Evolutionary conservation across 2,329 filamentous ascomycete species (phyloP), one percentile per base, ranked within the genome.

Genomic region (Exophiala mesophila): DNA sequence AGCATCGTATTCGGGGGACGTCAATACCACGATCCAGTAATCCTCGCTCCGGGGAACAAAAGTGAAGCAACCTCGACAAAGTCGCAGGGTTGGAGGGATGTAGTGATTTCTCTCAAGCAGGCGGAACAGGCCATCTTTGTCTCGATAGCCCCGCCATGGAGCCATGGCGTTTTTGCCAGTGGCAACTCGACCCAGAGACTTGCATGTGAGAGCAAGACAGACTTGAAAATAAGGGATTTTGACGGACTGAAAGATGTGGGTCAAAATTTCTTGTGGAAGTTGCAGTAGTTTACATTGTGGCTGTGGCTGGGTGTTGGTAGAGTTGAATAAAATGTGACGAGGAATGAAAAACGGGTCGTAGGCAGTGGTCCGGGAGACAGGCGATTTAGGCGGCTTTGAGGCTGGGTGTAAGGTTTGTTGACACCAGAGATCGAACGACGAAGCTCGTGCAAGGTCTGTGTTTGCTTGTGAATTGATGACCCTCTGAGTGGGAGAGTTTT

Each of bases 81-180:
- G 36, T 3, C 31, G 32, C 13, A 50, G 28, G 12, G 33, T 16
- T 9, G 20, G 17, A 3, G 50, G 47, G 2, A 50, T 44, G 30
- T 42, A 53, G 8, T 44, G 26, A n/a, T 44, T 45, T 9, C 45
- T 38, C 26, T 39, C 36, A n/a, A 53, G 39, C 3, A 53, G 44
- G 4, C 42, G 39, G 35, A 41, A 53, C 12, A 53, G 41, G n/a
- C 44, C 44, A 29, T 45, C 44, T 31, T 53, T 53, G 39, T 53
- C 50, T 5, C 47, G 41, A 16, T 43, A 48, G 16, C 50, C 50
- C 12, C 50, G 50, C 50, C 50, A 53, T 3, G 38, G 35, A 3
- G 47, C 20, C 38, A 53, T 39, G 23, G 26, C 17, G 19, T 41
- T 29, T 26, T 35, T 39, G 3, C 37, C 31, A 16, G 18, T 29